Percentiles rank a stretch among this genome's conserved stretches.
These are phyloP conservation scores for Monilinia vaccinii-corymbosi DNA, from an alignment of 2,329 filamentous ascomycete species.

Conservation along the genomic window DNA sequence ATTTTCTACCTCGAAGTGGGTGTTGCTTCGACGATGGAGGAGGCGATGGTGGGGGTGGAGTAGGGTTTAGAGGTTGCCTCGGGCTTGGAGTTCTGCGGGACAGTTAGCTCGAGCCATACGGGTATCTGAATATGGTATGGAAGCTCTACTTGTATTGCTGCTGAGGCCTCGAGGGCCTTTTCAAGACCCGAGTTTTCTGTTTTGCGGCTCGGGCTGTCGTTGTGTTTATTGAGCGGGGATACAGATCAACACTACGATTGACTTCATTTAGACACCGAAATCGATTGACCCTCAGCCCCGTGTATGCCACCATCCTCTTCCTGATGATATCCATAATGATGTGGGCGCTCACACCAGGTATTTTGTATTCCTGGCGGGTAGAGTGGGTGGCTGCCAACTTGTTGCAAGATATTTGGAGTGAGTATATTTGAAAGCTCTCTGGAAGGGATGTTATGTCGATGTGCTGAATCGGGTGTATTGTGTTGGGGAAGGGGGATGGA, in stretches of 20 bases:
- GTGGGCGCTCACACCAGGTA: no score
- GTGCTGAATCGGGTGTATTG: background rate
- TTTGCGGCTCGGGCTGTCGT: background rate
- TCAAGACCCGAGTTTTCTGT: background rate
- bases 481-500: no score
- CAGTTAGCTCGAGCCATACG: background rate
- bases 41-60: background rate
- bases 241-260: background rate
- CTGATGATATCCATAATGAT: background rate
- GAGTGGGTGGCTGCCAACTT: no score
- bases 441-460: background rate
- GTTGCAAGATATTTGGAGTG: background rate
- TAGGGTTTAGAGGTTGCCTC: conserved; percentile 9
- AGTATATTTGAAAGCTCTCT: background rate
- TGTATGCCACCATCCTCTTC: background rate
- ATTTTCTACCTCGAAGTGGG: conserved; percentile 20
- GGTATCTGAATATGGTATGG: background rate
- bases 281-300: background rate
- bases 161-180: background rate
- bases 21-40: conserved; percentile 12
- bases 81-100: conserved; percentile 16
- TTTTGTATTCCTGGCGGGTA: background rate
- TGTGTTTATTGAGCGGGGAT: conserved; percentile 1
- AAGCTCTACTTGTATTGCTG: conserved; percentile 4
- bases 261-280: background rate